Base-by-base conservation (phyloP, 2,329 filamentous ascomycete species). In the Emmonsia crescens region DNA sequence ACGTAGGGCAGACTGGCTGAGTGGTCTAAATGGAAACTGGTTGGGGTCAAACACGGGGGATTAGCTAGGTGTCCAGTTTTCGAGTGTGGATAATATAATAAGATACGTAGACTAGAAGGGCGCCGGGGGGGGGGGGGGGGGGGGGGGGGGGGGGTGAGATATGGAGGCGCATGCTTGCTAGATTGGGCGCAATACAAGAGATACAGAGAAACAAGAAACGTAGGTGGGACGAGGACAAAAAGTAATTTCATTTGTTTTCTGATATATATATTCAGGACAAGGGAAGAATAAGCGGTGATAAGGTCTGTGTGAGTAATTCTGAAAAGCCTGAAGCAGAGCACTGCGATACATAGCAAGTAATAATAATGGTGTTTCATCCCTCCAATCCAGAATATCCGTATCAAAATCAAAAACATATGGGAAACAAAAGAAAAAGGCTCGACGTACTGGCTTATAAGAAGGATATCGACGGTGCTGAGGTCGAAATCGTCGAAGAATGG, bases 401-500 rank as follows among this genome's bases (percentile, higher is more conserved):
- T 31, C 59, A 56, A 58, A 61, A 59, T 33, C 31, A 54, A 48
- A 14, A 44, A 44, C 19, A 48, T 38, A 40, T 38, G 21, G 62
- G 57, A 65, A 67, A 62, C 62, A 66, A 60, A 64, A 64, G 14
- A 31, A 14, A 59, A 67, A 64, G 64, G 60, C 60, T 65, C 60
- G 71, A 86, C 92, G 89, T 95, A 97, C 94, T 99, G 94, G 86
- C 91, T 97, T 72, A 99, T 96, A 67, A 99, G 82, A 60, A 99
- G 88, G 69, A 99, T 89, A 74, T 99, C 94, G 67, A 99, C 92
- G 1, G 91, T 96, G 77, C 93, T 96, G 24, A 99, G 82, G 73
- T 99, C 94, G 76, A 97, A 99, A 72, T 97, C 92, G 74, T 99
- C 94, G 76, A 96, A 99, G 78, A 96, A 99, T 0, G 94, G 94